Evolutionary conservation across 345 rosid species (phyloP), one percentile per base, ranked within the genome.

Genomic region (Boechera stricta): DNA sequence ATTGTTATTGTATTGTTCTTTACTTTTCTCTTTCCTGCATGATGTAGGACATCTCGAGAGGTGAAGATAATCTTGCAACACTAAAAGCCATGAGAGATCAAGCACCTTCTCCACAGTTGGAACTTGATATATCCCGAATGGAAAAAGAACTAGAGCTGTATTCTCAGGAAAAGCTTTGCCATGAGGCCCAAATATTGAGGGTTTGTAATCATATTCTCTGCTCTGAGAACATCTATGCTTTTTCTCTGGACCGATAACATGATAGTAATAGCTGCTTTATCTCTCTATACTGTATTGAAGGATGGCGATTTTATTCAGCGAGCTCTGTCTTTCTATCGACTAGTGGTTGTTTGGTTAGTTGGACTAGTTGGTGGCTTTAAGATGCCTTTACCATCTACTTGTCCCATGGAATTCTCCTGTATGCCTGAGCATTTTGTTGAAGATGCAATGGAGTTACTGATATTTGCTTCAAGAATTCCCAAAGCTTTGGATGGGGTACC

Each of bases 391-490:
- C 94, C 97, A 33, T 61, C 87, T 58, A 80, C 82, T 38, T 96
- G 98, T 77, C 92, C 99, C 35, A 87, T 87, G 98, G 90, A 90
- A 74, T 91, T 96, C 84, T 93, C 99, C 10, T 87, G 86, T 76
- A 84, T 93, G 97, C 99, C 99, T 21, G 98, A 96, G 87, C 98
- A 96, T 87, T 96, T 96, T 84, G 88, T 90, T 73, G 99, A 96
- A 84, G 99, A 96, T 87, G 94, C 97, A 8, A 86, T 90, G 98
- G 99, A 96, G 80, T 82, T 96, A 74, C 89, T 96, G 69, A 89
- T 91, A 75, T 93, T 87, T 85, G 97, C 97, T 73, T 93, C 97
- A 5, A 85, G 95, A 75, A 93, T 96, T 64, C 95, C 98, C 69
- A 96, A 82, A 84, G 93, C 89, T 61, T 82, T 96, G 84, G 97